Percentiles rank a stretch among this genome's conserved stretches.
These are phyloP conservation scores for Lumnitzera littorea DNA, from an alignment of 345 rosid genomes.

Conservation along the genomic window DNA sequence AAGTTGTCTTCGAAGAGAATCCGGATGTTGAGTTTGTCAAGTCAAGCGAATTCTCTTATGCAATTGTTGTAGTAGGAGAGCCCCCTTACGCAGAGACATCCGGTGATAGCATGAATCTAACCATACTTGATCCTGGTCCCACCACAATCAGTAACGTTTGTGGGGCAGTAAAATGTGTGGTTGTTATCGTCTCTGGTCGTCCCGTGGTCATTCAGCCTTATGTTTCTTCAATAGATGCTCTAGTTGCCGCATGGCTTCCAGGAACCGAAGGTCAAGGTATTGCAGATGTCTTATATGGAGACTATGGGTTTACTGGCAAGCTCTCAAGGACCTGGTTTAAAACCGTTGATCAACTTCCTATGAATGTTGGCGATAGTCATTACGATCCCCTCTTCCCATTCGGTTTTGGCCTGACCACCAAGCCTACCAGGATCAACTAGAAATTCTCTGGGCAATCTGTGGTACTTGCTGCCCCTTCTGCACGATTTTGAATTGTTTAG, in stretches of 20 bases:
- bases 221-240: constrained; percentile 29
- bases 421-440: constrained; percentile 7
- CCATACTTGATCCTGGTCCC: constrained; percentile 43
- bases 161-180: constrained; percentile 40
- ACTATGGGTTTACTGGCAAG: constrained; percentile 54
- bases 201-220: constrained; percentile 58
- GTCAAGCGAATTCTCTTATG: constrained; percentile 30
- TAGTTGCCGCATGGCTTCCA: constrained; percentile 74
- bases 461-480: too few species aligned
- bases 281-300: constrained; percentile 65
- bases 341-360: constrained; percentile 59
- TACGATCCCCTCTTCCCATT: constrained; percentile 71
- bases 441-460: not conserved
- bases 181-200: constrained; percentile 57
- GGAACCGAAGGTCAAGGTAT: constrained; percentile 73
- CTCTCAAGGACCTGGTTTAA: constrained; percentile 69
- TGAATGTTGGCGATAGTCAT: constrained; percentile 54
- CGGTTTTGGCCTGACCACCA: constrained; percentile 49
- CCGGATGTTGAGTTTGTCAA: constrained; percentile 29
- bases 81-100: constrained; percentile 51
- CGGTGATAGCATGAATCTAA: constrained; percentile 50
- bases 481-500: too few species aligned
- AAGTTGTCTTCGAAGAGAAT: constrained; percentile 40
- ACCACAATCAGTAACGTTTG: constrained; percentile 41
- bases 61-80: constrained; percentile 62